Percentiles rank a stretch among this genome's conserved stretches.
phyloP scores from a whole-genome alignment of 495 filamentous ascomycete genomes.

The Tuber calosporum region DNA sequence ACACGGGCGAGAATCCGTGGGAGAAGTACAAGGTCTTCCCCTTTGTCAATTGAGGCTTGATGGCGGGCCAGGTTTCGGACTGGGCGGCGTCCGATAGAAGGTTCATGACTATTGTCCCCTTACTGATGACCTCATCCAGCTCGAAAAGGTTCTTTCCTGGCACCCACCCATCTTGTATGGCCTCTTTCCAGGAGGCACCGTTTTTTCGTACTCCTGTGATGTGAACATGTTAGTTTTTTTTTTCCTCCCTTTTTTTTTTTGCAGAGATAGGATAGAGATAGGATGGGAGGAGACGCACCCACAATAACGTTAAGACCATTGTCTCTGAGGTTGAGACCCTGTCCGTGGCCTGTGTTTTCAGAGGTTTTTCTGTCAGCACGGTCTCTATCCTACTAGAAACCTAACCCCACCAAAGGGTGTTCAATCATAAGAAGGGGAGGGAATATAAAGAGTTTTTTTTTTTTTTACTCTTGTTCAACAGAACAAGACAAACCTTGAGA shows the following conservation, averaged over 20 bases:
- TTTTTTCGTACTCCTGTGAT: slow-evolving; percentile 74
- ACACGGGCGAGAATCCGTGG: slow-evolving; percentile 99
- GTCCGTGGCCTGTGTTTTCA: slow-evolving; percentile 66
- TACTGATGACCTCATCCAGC: slow-evolving; percentile 85
- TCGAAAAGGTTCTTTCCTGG: slow-evolving; percentile 98
- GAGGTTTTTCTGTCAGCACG: neutral
- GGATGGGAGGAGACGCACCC: slow-evolving; percentile 45
- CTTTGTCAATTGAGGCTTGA: slow-evolving; percentile 97
- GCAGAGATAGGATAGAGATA: neutral
- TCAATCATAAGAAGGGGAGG: no score
- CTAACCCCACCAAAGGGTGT: neutral
- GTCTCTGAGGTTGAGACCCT: slow-evolving; percentile 98
- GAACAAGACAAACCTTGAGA: slow-evolving; percentile 56
- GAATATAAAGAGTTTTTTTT: neutral
- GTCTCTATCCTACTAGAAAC: neutral
- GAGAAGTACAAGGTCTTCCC: slow-evolving; percentile 99
- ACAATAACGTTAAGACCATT: slow-evolving; percentile 98
- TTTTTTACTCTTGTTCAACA: neutral
- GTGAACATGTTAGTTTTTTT: neutral
- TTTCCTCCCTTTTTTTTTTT: no score
- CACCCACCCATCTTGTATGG: slow-evolving; percentile 93
- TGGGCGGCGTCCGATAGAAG: slow-evolving; percentile 94
- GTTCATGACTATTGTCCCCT: slow-evolving; percentile 97
- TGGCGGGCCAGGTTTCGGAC: slow-evolving; percentile 93
- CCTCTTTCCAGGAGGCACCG: slow-evolving; percentile 96